Evolutionary conservation across 169 alveolate species (phyloP), one percentile per base, ranked within the genome.

Genomic region (Cryptosporidium viatorum): DNA sequence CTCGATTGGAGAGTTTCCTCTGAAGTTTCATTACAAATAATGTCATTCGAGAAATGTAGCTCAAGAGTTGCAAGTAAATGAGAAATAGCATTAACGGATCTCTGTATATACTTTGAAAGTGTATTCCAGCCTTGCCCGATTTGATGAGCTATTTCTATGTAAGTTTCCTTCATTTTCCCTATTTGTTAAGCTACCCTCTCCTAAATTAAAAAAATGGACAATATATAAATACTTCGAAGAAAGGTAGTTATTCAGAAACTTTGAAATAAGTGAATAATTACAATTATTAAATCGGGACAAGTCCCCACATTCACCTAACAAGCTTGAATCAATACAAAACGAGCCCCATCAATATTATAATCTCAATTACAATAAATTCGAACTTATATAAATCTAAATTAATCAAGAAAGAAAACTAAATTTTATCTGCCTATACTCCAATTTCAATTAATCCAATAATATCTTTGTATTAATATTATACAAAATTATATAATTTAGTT

Each of bases 101-200:
- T 80, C 23, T 59, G 33, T 26, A 80, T 62, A n/a, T 31, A 18
- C 26, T 59, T 43, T 9, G 62, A 37, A 16, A 80, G 48, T 31
- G 31, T 16, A 33, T 65, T n/a, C 89, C 89, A 80, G 6, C 68
- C 29, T 31, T 80, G 52, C 3, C 80, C 89, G 5, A 62, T 80
- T 41, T 80, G 43, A 18, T 58, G 29, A 16, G 89, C 89, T 37
- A 41, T n/a, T 39, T 80, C 89, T 29, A 80, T 62, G 50, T 65
- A 80, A 9, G 69, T 58, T 31, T 80, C 89, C 50, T 59, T 80
- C 89, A 80, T 80, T 9, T 59, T 60, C 14, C 12, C 51, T 0
- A 21, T 67, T 26, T 7, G 67, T 55, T 16, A 21, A 6, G 23
- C 35, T 5, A n/a, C 67, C 67, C 67, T 23, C 35, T 21, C 37